Percentiles rank a stretch among this genome's conserved stretches.
phyloP scores from a whole-genome alignment of 2,329 filamentous ascomycete genomes.

The Venturia carpophila region DNA sequence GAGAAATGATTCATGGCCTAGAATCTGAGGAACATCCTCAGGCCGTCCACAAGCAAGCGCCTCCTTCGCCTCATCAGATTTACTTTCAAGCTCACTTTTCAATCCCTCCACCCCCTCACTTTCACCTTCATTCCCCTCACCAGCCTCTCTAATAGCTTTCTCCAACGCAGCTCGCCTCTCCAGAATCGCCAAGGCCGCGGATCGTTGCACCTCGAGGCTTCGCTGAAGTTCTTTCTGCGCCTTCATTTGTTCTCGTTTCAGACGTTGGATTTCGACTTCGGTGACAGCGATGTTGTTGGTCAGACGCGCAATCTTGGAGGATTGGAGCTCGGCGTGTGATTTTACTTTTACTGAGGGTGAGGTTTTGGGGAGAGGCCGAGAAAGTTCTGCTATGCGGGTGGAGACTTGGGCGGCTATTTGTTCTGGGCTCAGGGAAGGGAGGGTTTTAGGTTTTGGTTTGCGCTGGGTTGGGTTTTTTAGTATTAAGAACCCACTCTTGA shows the following conservation, averaged over 20 bases:
- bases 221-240: conserved; percentile 4
- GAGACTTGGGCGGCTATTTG: conserved; percentile 15
- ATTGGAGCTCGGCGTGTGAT: conserved; percentile 10
- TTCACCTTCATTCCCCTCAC: neutral
- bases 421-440: neutral
- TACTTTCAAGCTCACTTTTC: neutral
- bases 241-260: conserved; percentile 9
- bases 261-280: conserved; percentile 14
- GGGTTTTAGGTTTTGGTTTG: neutral
- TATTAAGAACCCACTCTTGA: neutral
- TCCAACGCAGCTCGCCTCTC: neutral
- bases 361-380: neutral
- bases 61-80: neutral
- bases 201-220: neutral
- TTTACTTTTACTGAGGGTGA: conserved; percentile 15
- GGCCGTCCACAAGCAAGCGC: neutral
- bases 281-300: conserved; percentile 16
- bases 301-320: conserved; percentile 17
- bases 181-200: neutral
- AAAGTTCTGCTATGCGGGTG: conserved; percentile 15
- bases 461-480: neutral
- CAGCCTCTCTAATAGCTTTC: neutral
- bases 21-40: neutral
- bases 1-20: neutral
- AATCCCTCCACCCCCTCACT: neutral